Evolutionary conservation across 495 filamentous ascomycete genomes (phyloP), one percentile per base, ranked within the genome.

Genomic region (Hypoxylon cercidicola): DNA sequence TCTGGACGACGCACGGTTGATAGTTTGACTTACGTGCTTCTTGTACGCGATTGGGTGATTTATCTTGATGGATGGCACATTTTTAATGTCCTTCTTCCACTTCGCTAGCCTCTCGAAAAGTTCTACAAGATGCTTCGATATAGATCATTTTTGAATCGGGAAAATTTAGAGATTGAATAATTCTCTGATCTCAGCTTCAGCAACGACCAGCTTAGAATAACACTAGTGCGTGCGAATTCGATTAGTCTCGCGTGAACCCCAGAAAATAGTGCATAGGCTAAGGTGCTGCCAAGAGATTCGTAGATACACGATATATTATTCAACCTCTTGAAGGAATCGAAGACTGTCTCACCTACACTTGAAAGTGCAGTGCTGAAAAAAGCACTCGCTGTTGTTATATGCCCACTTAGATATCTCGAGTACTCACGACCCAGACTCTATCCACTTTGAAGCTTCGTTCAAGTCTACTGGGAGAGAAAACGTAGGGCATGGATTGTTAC

Each of bases 1-100:
- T 37, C 16, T 12, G 23, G 55, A 63, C 50, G 54, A 60, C 35
- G 60, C 49, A 45, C 30, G 21, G 40, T 51, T 50, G 60, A 55
- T 60, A 18, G 12, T 68, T 62, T 68, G 44, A 68, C 49, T 53
- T 68, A 55, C 54, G 32, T 55, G 43, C 3, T 19, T 51, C n/a
- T 52, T 18, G 12, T 39, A 8, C 2, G 32, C 51, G 59, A 68
- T 68, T 68, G 64, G 64, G 21, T 19, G 16, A 13, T 55, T 35
- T 47, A 5, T 18, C 15, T n/a, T 59, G 58, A 52, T 51, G 56
- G 63, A 61, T 9, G 51, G 63, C 44, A 41, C 50, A 39, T 19
- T 30, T 49, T 50, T 18, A 8, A 41, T 48, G 28, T n/a, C 44
- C 23, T 44, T 60, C 59, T 12, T 21, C 37, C 64, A 19, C 37